Conservation (phyloP, 805 yeast species). For the Metschnikowia santaceciliae region DNA sequence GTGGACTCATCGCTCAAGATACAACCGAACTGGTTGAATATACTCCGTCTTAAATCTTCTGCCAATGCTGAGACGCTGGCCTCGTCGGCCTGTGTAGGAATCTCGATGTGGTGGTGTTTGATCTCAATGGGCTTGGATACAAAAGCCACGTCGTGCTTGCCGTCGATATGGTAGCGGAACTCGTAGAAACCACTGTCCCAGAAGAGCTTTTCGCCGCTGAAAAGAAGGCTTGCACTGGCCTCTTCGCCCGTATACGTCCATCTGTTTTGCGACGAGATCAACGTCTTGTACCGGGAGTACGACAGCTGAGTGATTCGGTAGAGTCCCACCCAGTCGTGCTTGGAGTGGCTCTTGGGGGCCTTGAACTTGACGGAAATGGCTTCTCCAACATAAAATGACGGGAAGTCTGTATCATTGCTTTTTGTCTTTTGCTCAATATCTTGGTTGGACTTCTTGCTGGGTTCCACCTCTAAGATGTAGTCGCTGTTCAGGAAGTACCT, state of each 20-base stretch:
- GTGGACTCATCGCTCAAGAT: constrained; percentile 20
- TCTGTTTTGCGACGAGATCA: constrained; percentile 59
- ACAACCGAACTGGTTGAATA: constrained; percentile 30
- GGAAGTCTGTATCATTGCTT: constrained; percentile 1
- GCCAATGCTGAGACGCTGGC: constrained; percentile 26
- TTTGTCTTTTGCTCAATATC: too few species aligned
- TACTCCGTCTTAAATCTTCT: constrained; percentile 24
- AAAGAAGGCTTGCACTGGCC: constrained; percentile 45
- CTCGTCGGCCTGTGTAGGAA: constrained; percentile 29
- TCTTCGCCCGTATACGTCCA: constrained; percentile 50
- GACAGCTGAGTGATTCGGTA: constrained; percentile 62
- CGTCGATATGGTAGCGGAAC: constrained; percentile 64
- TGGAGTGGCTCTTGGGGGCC: constrained; percentile 46
- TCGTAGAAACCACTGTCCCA: constrained; percentile 74
- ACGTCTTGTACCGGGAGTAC: constrained; percentile 50
- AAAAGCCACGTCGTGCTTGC: constrained; percentile 65
- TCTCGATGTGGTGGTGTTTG: constrained; percentile 35
- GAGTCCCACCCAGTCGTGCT: constrained; percentile 73
- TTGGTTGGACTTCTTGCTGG: not conserved
- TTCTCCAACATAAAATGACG: constrained; percentile 40
- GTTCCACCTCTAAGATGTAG: constrained; percentile 24
- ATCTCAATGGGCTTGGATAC: constrained; percentile 67
- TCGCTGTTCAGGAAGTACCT: constrained; percentile 36
- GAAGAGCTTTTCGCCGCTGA: constrained; percentile 45
- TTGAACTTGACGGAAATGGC: constrained; percentile 54